Base-by-base conservation (phyloP, 2,329 filamentous ascomycete species). In the Ophiostoma piceae region DNA sequence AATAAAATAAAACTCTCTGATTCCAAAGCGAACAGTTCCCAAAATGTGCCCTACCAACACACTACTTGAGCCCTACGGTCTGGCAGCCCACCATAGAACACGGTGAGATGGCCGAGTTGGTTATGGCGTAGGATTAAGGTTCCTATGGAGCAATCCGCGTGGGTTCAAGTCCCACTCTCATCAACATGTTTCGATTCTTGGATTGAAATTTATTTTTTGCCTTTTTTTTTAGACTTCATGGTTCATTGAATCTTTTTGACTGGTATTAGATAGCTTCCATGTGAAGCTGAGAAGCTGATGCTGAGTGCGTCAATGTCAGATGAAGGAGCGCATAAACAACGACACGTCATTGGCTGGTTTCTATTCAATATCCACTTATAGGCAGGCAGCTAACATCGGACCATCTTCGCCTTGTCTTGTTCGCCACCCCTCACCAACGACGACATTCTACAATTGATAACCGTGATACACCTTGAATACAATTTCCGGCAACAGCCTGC, bases 91-190 rank as follows among this genome's bases (percentile, higher is more conserved):
- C n/a, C 22, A 57, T 14, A 57, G 51, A 26, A n/a, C 8, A 22
- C 51, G 72, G 72, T 70, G 71, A 75, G 74, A 75, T 75, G 74
- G 74, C 74, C 74, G 74, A 75, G 74, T 75, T 75, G 74, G 74
- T 75, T 75, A 75, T 75, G 74, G 74, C 74, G 74, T 73, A 74
- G 73, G 74, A 74, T 74, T 74, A 75, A 74, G 73, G 74, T 78
- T 73, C 70, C 72, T 74, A 72, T 74, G 73, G 73, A 74, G 73
- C 72, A 74, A 74, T 74, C 77, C 77, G 76, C 78, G 77, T 79
- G 78, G 78, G 78, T 79, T 79, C 77, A 76, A 79, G 75, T 79
- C 78, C 77, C 77, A 79, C 77, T 77, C 75, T 77, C 74, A 75
- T 79, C 77, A 78, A 26, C 22, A 22, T 57, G 7, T 26, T 57